Base-by-base conservation (phyloP, 2,329 filamentous ascomycete species). In the Emergomyces africanus region DNA sequence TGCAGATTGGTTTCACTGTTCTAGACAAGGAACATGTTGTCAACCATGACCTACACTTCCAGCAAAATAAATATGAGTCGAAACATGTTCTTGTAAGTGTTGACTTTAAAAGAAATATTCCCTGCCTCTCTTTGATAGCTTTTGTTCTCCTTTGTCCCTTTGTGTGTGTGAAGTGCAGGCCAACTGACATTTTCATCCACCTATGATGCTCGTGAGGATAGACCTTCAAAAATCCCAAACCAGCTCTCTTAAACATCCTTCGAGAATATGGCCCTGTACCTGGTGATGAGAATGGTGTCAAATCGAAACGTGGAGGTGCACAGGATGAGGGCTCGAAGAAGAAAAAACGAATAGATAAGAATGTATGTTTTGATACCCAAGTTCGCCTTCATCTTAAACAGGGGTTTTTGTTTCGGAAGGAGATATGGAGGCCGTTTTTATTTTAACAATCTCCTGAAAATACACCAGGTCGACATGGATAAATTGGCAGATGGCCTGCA, bases 401-500 rank as follows among this genome's bases (percentile, higher is more conserved):
- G 23, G 15, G 30, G 42, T 1, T 51, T 23, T 10, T 14, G n/a
- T n/a, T n/a, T n/a, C n/a, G 5, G 10, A 9, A 35, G 8, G 20
- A 20, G 28, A 9, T 28, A 3, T 5, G 23, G n/a, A n/a, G n/a
- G n/a, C n/a, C n/a, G 6, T 25, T 14, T 14, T 50, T 30, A 35
- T 51, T 15, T 35, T 20, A 25, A 9, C 2, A 51, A 9, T 53
- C 8, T 15, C 54, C 50, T 28, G 20, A 25, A 10, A 0, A 30
- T 60, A 14, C 25, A 23, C 42, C 62, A 83, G 74, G 79, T 88
- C 66, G 94, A 99, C 73, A 94, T 96, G 79, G 94, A 99, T 78
- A 97, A 96, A 80, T 83, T 99, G 67, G 94, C 92, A 37, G 91
- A 97, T 61, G 90, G 87, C 0, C 79, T 99, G 60, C 85, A 92